phyloP scores from a whole-genome alignment of 2,329 filamentous ascomycete species.

The Thermoascus crustaceus region DNA sequence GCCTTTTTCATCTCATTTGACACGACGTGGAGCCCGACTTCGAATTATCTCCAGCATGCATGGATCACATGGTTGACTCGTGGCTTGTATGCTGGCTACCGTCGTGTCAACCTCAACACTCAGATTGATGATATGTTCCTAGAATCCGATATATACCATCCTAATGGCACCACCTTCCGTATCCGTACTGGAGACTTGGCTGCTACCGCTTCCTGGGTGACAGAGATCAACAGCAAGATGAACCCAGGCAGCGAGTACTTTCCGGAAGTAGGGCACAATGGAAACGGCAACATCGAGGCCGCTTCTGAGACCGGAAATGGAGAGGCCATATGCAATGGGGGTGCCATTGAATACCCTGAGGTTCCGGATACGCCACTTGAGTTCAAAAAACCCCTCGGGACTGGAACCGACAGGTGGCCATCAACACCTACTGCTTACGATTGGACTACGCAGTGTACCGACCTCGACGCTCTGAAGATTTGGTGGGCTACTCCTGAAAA shows the following conservation, averaged over 20 bases:
- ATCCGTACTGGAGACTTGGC: conserved; percentile 41
- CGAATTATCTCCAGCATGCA: conserved; percentile 53
- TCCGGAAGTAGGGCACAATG: conserved; percentile 49
- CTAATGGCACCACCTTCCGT: conserved; percentile 43
- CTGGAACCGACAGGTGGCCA: conserved; percentile 45
- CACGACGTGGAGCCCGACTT: conserved; percentile 45
- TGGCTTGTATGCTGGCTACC: conserved; percentile 49
- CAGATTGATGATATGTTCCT: conserved; percentile 59
- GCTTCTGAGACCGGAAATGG: conserved; percentile 17
- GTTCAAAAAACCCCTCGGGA: conserved; percentile 45
- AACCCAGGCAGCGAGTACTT: conserved; percentile 46
- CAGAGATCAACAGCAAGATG: conserved; percentile 38
- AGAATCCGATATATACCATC: conserved; percentile 42
- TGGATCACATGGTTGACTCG: conserved; percentile 57
- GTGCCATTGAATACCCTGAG: conserved; percentile 39
- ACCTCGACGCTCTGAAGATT: conserved; percentile 43
- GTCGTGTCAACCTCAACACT: conserved; percentile 47
- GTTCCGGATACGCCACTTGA: conserved; percentile 42
- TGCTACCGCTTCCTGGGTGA: conserved; percentile 37
- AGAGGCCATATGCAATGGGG: conserved; percentile 20
- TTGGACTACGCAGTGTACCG: conserved; percentile 44
- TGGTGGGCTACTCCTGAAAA: conserved; percentile 48
- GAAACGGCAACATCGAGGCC: conserved; percentile 44
- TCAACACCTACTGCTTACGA: conserved; percentile 35
- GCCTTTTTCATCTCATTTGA: conserved; percentile 52